Evolutionary conservation across 352 stramenopile species (phyloP).

Genomic region (Globisporangium cylindrosporum): DNA sequence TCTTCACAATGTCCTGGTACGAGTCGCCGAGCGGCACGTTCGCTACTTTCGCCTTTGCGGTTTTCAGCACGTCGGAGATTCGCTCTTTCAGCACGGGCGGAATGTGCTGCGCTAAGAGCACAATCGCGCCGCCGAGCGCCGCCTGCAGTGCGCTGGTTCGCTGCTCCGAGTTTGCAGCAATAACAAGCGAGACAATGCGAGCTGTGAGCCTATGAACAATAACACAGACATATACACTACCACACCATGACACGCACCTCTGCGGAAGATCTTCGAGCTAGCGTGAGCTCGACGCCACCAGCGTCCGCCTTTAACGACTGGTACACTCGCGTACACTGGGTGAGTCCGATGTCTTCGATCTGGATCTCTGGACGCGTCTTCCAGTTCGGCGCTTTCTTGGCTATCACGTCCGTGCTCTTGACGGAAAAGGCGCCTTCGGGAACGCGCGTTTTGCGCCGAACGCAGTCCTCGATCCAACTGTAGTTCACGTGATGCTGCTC

Average conservation of each 20-base stretch:
- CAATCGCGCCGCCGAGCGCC: constrained; percentile 50
- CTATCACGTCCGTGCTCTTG: background rate
- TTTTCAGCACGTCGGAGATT: constrained; percentile 65
- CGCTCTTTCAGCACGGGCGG: constrained; percentile 54
- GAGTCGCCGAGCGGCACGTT: constrained; percentile 69
- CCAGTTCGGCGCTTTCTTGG: constrained; percentile 31
- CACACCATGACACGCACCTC: constrained; percentile 27
- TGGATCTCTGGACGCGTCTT: constrained; percentile 47
- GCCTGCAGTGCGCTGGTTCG: constrained; percentile 55
- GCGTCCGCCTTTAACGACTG: constrained; percentile 30
- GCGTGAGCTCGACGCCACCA: constrained; percentile 38
- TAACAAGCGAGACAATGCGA: background rate
- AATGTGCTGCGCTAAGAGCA: constrained; percentile 78
- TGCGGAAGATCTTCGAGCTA: constrained; percentile 42
- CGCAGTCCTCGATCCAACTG: constrained; percentile 81
- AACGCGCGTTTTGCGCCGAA: constrained; percentile 47
- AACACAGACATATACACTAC: background rate
- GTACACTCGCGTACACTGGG: constrained; percentile 46
- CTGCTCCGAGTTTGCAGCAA: constrained; percentile 15
- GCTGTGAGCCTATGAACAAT: background rate
- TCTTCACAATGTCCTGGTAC: constrained; percentile 73
- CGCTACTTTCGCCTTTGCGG: constrained; percentile 72
- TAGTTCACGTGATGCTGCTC: constrained; percentile 70
- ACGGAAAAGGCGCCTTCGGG: constrained; percentile 50
- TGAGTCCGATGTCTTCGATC: constrained; percentile 46